Evolutionary conservation across 2,329 filamentous ascomycete genomes (phyloP).

Genomic region (Fusarium succisae): DNA sequence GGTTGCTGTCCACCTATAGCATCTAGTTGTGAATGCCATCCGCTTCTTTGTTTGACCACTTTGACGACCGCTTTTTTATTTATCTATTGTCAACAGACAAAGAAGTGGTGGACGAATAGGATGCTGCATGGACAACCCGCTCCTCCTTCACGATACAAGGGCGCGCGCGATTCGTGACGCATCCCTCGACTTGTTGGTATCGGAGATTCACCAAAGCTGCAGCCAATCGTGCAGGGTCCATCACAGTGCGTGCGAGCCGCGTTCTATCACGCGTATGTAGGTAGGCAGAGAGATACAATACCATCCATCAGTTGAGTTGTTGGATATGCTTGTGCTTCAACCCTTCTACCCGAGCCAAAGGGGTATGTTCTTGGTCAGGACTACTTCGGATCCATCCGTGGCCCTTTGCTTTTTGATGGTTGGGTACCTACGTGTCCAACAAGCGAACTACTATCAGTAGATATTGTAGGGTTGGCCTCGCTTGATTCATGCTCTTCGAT

Average conservation of each 20-base stretch:
- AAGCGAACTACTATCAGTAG: conserved; percentile 7
- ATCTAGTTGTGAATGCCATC: not conserved
- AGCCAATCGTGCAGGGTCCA: conserved; percentile 32
- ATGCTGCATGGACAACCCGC: conserved; percentile 3
- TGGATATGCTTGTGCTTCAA: conserved; percentile 31
- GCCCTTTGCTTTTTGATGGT: conserved; percentile 7
- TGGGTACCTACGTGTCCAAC: conserved; percentile 2
- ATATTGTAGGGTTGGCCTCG: conserved; percentile 19
- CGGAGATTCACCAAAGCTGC: conserved; percentile 23
- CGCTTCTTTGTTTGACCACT: not conserved
- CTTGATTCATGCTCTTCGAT: conserved; percentile 23
- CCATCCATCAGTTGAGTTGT: conserved; percentile 16
- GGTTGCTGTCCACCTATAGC: not conserved
- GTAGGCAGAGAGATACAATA: conserved; percentile 5
- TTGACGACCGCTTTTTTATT: conserved; percentile 6
- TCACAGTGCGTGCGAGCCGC: conserved; percentile 34
- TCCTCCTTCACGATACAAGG: conserved; percentile 24
- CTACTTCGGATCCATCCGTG: not conserved
- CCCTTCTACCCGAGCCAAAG: conserved; percentile 34
- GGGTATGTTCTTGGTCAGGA: not conserved
- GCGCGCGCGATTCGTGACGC: conserved; percentile 36
- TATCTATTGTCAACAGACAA: conserved; percentile 15
- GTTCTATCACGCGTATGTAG: conserved; percentile 11
- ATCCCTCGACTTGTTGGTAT: conserved; percentile 39
- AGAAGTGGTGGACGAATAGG: conserved; percentile 23